A percentile compares a stretch with the other conserved stretches of the same genome.
These are phyloP conservation scores for Flammula alnicola DNA, from an alignment of 1,284 basidiomycete genomes.

Conservation along the genomic window DNA sequence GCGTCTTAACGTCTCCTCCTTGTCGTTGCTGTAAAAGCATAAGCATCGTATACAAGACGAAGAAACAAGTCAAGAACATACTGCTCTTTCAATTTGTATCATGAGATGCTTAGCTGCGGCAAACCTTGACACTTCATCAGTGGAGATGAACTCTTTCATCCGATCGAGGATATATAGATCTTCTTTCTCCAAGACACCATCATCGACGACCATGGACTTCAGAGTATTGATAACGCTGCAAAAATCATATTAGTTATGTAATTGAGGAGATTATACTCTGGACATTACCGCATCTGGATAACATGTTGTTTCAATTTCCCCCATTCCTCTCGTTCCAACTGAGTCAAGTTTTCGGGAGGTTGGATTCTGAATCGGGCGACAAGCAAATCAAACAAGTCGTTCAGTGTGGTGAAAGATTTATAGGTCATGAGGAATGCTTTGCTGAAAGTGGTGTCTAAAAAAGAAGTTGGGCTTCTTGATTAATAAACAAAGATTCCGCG, in stretches of 20 bases:
- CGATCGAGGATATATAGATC: slow-evolving; percentile 78
- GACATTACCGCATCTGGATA: slow-evolving; percentile 82
- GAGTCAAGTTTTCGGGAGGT: slow-evolving; percentile 72
- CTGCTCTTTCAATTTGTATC: slow-evolving; percentile 76
- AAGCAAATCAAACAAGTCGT: slow-evolving; percentile 88
- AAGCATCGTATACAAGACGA: slow-evolving; percentile 6
- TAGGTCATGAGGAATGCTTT: slow-evolving; percentile 97
- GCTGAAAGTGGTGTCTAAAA: slow-evolving; percentile 79
- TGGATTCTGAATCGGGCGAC: slow-evolving; percentile 83
- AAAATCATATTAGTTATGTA: slow-evolving; percentile 8
- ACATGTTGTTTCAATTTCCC: slow-evolving; percentile 87
- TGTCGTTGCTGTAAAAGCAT: slow-evolving; percentile 53
- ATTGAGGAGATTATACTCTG: neutral
- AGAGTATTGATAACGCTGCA: slow-evolving; percentile 82
- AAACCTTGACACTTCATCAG: slow-evolving; percentile 66
- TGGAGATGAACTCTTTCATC: slow-evolving; percentile 78
- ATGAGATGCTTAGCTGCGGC: slow-evolving; percentile 77
- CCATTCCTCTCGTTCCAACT: slow-evolving; percentile 82
- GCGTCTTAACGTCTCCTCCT: slow-evolving; percentile 55
- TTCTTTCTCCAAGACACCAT: slow-evolving; percentile 82
- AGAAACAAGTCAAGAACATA: slow-evolving; percentile 44
- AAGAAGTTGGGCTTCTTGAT: slow-evolving; percentile 8
- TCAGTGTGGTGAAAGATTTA: slow-evolving; percentile 90
- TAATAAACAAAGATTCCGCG: slow-evolving; percentile 1
- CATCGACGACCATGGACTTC: slow-evolving; percentile 81